These are phyloP conservation scores for Chalciporus sphaerocephalus DNA, from an alignment of 768 basidiomycete species.

Conservation along the genomic window DNA sequence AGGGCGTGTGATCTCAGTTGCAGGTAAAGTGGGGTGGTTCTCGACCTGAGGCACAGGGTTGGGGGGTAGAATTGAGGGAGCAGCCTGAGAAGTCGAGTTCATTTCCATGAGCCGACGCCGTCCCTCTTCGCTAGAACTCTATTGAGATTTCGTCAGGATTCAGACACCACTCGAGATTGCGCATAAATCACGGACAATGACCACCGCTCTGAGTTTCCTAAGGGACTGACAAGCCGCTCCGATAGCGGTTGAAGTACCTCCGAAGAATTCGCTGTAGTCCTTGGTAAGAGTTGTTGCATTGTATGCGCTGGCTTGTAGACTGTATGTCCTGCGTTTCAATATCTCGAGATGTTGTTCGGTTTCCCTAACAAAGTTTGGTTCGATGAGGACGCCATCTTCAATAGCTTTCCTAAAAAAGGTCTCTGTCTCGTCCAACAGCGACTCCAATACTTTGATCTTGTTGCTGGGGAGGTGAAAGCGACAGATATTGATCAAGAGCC, in stretches of 20 bases:
- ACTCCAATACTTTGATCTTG: conserved; percentile 1
- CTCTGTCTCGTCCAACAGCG: not conserved
- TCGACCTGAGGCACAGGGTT: not conserved
- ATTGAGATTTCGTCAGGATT: no score
- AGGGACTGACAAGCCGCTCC: not conserved
- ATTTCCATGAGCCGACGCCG: not conserved
- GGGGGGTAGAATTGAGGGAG: not conserved
- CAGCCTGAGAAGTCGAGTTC: not conserved
- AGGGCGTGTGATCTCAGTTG: not conserved
- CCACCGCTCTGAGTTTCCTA: not conserved
- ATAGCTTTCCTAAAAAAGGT: not conserved
- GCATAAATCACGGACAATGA: no score
- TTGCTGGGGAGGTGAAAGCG: conserved; percentile 2
- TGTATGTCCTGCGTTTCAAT: not conserved
- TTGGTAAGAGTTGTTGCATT: not conserved
- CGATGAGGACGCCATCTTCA: not conserved
- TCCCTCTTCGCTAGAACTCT: not conserved
- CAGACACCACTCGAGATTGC: no score
- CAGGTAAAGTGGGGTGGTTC: not conserved
- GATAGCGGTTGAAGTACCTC: not conserved
- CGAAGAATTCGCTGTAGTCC: not conserved
- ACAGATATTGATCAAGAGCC: not conserved
- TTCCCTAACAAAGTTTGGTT: not conserved
- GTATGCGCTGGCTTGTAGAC: not conserved
- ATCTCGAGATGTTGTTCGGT: not conserved